Base-by-base conservation (phyloP, 73 alveolate species). In the Strombidium stylifer region DNA sequence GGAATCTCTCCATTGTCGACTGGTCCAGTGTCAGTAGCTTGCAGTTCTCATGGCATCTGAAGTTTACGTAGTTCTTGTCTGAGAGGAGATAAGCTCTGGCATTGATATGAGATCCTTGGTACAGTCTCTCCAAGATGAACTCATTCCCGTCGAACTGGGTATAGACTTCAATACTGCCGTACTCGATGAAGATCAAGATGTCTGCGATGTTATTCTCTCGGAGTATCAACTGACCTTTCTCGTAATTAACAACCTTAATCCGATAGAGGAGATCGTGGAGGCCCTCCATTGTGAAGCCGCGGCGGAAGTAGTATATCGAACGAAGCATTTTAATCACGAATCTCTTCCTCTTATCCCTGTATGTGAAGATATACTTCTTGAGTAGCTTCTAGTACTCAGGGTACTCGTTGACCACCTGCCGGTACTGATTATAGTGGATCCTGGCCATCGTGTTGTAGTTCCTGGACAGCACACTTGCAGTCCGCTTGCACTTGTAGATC, bases 401-500 rank as follows among this genome's bases (percentile, higher is more conserved):
- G 48, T 34, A 78, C 49, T 73, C 71, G 32, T 36, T 27, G 0
- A 35, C 10, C 12, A 73, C 18, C 68, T 58, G 35, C n/a, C 48
- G 6, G 58, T 47, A 73, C 19, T 61, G 46, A 15, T 30, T 5
- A 27, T 46, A 25, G 12, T 61, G 2, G n/a, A 78, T 20, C 26
- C 30, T 66, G 32, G 80, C 89, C 2, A 67, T 16, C 28, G 89
- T 78, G 2, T 69, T 19, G 50, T 78, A 78, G 56, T 47, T 67
- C 16, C 68, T 47, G 2, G 83, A 30, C 2, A 37, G 51, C 8
- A 78, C 83, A 0, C 78, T 52, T 5, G 89, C 82, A 2, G 89
- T 67, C 46, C 89, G 39, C 23, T 46, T 42, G 67, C 89, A 78
- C 6, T 58, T 83, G 26, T 78, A 54, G 57, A 78, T 40, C 32